These are phyloP conservation scores for Sporothrix mexicana DNA, from an alignment of 2,329 filamentous ascomycete genomes.

Conservation along the genomic window DNA sequence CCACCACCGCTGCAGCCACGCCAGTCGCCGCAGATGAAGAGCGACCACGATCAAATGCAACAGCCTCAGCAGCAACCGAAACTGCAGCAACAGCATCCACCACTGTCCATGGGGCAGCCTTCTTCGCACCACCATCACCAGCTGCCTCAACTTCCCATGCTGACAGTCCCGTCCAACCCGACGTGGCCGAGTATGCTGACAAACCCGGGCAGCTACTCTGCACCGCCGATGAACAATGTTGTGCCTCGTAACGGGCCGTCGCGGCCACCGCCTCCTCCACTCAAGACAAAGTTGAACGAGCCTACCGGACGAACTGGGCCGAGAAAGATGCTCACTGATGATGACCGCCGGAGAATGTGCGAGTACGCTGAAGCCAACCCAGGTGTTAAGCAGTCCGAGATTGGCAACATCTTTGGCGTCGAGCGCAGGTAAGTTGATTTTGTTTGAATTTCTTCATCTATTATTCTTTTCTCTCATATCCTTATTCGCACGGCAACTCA, in stretches of 20 bases:
- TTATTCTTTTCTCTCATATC: background rate
- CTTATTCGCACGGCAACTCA: background rate
- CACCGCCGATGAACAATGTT: constrained; percentile 50
- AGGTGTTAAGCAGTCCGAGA: constrained; percentile 91
- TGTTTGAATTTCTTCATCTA: background rate
- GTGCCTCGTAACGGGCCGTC: constrained; percentile 26
- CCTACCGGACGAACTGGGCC: constrained; percentile 65
- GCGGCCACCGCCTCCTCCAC: constrained; percentile 56
- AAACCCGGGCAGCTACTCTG: constrained; percentile 69
- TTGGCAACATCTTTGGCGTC: constrained; percentile 92
- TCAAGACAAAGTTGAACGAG: constrained; percentile 52
- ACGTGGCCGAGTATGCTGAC: constrained; percentile 84
- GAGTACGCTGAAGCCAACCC: constrained; percentile 91
- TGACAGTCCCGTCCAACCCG: constrained; percentile 71
- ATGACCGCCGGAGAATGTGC: constrained; percentile 91
- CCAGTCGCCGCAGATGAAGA: constrained; percentile 45
- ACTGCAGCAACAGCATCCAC: constrained; percentile 24
- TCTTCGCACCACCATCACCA: constrained; percentile 49
- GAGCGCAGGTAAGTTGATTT: constrained; percentile 80
- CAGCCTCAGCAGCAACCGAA: constrained; percentile 29
- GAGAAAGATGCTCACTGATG: constrained; percentile 86
- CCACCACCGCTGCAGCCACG: constrained; percentile 55
- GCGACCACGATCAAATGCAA: constrained; percentile 28
- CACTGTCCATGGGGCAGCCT: constrained; percentile 41
- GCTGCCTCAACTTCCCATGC: constrained; percentile 65